Evolutionary conservation across 495 filamentous ascomycete genomes (phyloP).

Genomic region (Neurospora sp.): DNA sequence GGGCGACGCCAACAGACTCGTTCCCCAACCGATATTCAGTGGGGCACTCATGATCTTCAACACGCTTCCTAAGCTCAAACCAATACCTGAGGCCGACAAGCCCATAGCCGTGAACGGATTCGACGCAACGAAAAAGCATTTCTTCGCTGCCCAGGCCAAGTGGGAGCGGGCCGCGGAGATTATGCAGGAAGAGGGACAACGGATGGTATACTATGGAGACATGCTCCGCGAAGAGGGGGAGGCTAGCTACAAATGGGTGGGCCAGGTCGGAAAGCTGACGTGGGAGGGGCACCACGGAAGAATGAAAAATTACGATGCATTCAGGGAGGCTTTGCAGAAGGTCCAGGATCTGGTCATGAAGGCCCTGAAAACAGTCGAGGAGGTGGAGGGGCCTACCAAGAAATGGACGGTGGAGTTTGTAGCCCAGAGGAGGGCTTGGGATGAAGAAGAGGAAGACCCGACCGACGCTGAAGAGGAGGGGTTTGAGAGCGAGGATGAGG

Average conservation of each 20-base stretch:
- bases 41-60: no score
- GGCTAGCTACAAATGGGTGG: not conserved
- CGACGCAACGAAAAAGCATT: not conserved
- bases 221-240: not conserved
- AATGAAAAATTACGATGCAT: not conserved
- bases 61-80: not conserved
- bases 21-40: no score
- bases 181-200: not conserved
- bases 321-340: not conserved
- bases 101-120: not conserved
- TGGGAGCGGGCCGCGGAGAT: not conserved
- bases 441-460: not conserved
- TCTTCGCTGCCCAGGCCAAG: not conserved
- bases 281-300: not conserved
- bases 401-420: not conserved
- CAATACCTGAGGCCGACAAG: no score
- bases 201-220: not conserved
- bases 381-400: not conserved
- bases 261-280: not conserved
- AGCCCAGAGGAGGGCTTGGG: not conserved
- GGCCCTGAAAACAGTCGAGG: not conserved
- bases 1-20: not conserved
- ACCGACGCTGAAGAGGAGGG: not conserved
- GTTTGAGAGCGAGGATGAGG: not conserved
- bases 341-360: accelerated